Evolutionary conservation across 2,329 filamentous ascomycete genomes (phyloP).

Genomic region (Chaetomiaceae sp.): DNA sequence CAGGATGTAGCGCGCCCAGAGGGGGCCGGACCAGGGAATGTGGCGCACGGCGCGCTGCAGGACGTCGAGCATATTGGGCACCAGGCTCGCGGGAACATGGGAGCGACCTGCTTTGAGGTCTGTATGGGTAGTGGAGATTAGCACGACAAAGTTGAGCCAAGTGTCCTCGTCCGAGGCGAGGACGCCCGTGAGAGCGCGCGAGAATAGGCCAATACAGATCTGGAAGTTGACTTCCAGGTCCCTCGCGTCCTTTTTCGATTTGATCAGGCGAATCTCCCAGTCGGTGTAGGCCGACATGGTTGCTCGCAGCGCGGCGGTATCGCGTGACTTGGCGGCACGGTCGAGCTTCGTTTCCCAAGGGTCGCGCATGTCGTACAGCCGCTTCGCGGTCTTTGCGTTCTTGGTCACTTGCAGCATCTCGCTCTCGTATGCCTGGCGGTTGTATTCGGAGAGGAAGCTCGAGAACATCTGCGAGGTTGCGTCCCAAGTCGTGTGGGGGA

Average conservation of each 20-base stretch:
- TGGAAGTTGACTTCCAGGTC: conserved; percentile 40
- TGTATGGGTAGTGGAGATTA: conserved; percentile 53
- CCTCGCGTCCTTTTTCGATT: conserved; percentile 43
- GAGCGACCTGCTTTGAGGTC: conserved; percentile 35
- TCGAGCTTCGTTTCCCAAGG: conserved; percentile 63
- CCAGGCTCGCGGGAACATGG: conserved; percentile 35
- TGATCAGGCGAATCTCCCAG: conserved; percentile 69
- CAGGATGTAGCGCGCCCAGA: conserved; percentile 88
- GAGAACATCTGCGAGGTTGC: conserved; percentile 72
- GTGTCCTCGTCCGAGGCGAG: conserved; percentile 69
- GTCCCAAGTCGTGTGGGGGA: conserved; percentile 72
- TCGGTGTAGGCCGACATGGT: conserved; percentile 68
- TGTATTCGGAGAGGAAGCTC: conserved; percentile 67
- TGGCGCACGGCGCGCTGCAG: conserved; percentile 80
- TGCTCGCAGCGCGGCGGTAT: conserved; percentile 50
- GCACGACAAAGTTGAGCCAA: conserved; percentile 82
- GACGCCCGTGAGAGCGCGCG: conserved; percentile 65
- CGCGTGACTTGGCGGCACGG: conserved; percentile 52
- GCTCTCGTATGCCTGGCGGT: conserved; percentile 65
- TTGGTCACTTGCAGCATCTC: conserved; percentile 67
- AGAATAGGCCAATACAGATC: conserved; percentile 65
- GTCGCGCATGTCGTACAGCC: conserved; percentile 60
- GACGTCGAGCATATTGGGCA: conserved; percentile 59
- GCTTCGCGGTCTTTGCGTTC: conserved; percentile 59
- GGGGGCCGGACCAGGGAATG: conserved; percentile 84